phyloP scores from a whole-genome alignment of 106 monocot genomes.

The Apostasia ramifera region DNA sequence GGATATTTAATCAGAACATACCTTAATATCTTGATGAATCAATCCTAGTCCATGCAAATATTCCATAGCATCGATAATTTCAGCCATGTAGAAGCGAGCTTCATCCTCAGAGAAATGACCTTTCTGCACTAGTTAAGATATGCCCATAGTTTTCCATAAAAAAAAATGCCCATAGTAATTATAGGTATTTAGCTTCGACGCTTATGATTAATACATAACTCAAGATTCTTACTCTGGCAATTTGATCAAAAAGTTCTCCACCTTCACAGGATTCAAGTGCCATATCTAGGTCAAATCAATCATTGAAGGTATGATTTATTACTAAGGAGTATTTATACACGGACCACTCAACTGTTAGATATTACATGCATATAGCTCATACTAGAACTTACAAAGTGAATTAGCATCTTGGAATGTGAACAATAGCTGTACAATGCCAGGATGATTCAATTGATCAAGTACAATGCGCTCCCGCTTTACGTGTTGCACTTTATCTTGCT shows the following conservation, averaged over 20 bases:
- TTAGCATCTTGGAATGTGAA: conserved; percentile 94
- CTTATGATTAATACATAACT: too few species aligned
- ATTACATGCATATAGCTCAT: neutral
- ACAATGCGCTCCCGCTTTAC: conserved; percentile 93
- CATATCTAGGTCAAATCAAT: conserved; percentile 31
- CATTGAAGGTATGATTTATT: neutral
- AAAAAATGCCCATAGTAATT: too few species aligned
- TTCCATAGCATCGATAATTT: conserved; percentile 55
- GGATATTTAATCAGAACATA: conserved; percentile 3
- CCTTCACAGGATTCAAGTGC: conserved; percentile 72
- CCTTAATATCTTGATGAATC: conserved; percentile 77
- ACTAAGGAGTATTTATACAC: neutral
- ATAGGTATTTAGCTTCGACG: too few species aligned
- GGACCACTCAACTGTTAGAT: neutral
- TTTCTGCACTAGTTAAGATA: conserved; percentile 36
- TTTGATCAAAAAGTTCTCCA: conserved; percentile 74
- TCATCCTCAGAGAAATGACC: conserved; percentile 49
- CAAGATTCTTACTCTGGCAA: conserved; percentile 34
- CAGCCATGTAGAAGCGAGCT: conserved; percentile 70
- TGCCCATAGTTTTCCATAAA: neutral
- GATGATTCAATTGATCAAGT: conserved; percentile 96
- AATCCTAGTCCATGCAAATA: conserved; percentile 61
- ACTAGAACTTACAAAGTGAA: conserved; percentile 64
- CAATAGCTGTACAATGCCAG: conserved; percentile 68
- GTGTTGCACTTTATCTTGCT: conserved; percentile 83